A percentile compares a stretch with the other conserved stretches of the same genome.
These are phyloP conservation scores for Capronia americana DNA, from an alignment of 2,329 filamentous ascomycete species.

Conservation along the genomic window DNA sequence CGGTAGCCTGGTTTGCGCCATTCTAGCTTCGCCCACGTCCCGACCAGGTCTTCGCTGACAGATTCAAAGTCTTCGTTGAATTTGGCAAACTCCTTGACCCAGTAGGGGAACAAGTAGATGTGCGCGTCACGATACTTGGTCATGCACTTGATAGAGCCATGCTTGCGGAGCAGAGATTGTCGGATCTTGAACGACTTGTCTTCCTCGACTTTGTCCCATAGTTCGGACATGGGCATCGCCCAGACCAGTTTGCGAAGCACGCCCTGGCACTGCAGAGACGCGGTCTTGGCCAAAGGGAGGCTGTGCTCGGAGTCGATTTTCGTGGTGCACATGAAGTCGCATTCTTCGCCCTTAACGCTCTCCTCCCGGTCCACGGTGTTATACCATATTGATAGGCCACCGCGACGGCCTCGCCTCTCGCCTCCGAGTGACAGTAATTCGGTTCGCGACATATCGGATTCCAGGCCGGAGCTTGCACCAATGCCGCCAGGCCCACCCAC, in stretches of 20 bases:
- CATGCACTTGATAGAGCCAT: constrained; percentile 78
- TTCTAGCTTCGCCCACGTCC: constrained; percentile 92
- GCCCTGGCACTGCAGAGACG: constrained; percentile 63
- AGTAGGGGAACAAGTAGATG: constrained; percentile 91
- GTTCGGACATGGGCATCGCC: constrained; percentile 84
- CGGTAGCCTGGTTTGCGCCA: constrained; percentile 70
- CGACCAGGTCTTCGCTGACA: constrained; percentile 87
- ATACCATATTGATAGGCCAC: constrained; percentile 90
- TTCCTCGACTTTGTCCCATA: constrained; percentile 81
- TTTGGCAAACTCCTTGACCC: constrained; percentile 84
- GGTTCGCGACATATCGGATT: constrained; percentile 50
- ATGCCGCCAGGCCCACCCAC: constrained; percentile 68
- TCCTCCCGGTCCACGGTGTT: constrained; percentile 75
- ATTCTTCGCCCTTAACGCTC: constrained; percentile 86
- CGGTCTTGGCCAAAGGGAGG: constrained; percentile 63
- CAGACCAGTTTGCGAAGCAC: constrained; percentile 70
- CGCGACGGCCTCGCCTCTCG: constrained; percentile 68
- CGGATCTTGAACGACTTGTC: constrained; percentile 70
- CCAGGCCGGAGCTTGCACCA: constrained; percentile 52
- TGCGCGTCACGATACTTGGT: constrained; percentile 89
- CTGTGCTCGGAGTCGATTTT: constrained; percentile 63
- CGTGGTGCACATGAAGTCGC: constrained; percentile 84
- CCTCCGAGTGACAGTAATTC: constrained; percentile 59
- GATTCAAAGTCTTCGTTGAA: constrained; percentile 83
- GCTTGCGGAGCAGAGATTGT: constrained; percentile 74